phyloP scores from a whole-genome alignment of 2,329 filamentous ascomycete species.

The Thermoascus crustaceus region DNA sequence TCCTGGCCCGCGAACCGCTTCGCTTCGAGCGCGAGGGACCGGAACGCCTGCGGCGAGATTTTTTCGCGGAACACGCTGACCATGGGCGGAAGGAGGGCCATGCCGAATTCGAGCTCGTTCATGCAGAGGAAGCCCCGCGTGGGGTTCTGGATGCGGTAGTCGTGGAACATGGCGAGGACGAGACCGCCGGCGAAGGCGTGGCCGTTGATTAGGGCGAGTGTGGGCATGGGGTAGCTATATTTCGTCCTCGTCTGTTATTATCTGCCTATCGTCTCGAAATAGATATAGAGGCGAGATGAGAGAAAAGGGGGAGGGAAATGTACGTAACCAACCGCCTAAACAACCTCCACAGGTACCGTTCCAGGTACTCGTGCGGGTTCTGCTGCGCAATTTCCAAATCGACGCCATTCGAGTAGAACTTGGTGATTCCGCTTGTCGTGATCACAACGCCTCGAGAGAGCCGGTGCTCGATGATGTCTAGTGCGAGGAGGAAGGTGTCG shows the following conservation, averaged over 20 bases:
- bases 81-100: constrained; percentile 67
- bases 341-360: constrained; percentile 53
- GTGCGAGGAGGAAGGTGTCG: constrained; percentile 57
- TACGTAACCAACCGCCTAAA: constrained; percentile 58
- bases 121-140: constrained; percentile 65
- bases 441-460: constrained; percentile 65
- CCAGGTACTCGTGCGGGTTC: constrained; percentile 55
- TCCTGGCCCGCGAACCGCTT: constrained; percentile 56
- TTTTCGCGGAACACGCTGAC: constrained; percentile 66
- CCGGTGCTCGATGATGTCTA: constrained; percentile 65
- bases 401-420: constrained; percentile 80
- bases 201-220: constrained; percentile 68
- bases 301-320: constrained; percentile 8
- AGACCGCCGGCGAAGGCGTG: constrained; percentile 77
- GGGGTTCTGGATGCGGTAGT: constrained; percentile 71
- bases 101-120: constrained; percentile 74
- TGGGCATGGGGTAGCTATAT: constrained; percentile 66
- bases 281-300: background rate
- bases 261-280: background rate
- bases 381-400: constrained; percentile 61
- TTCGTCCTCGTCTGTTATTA: constrained; percentile 3
- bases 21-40: constrained; percentile 64
- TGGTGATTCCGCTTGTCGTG: constrained; percentile 65
- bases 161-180: constrained; percentile 73
- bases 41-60: constrained; percentile 47